Conservation (phyloP, 495 filamentous ascomycete species). For the Evernia prunastri region DNA sequence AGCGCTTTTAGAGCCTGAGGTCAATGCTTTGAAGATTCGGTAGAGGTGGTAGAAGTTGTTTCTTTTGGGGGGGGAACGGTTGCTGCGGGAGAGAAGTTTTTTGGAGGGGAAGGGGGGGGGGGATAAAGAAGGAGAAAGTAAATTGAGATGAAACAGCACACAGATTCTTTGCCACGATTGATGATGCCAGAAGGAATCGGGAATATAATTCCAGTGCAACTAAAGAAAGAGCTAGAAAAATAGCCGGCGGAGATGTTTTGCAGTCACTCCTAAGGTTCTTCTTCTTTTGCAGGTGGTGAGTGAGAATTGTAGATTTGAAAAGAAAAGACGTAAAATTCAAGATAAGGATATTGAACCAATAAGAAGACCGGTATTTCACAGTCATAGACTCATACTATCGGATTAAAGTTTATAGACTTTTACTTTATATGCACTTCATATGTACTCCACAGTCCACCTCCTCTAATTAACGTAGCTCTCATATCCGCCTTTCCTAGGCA, state of each 20-base stretch:
- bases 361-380: not conserved
- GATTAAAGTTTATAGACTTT: no score
- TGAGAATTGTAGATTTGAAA: no score
- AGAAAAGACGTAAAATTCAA: no score
- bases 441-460: no score
- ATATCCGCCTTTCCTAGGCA: not conserved
- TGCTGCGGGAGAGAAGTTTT: not conserved
- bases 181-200: not conserved
- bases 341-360: conserved; percentile 16
- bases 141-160: conserved; percentile 5
- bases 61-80: no score
- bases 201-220: conserved; percentile 7
- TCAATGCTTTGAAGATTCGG: not conserved
- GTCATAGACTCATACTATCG: no score
- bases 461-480: no score
- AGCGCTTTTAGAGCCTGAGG: not conserved
- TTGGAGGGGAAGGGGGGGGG: not conserved
- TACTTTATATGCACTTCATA: no score
- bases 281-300: not conserved
- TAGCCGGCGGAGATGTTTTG: conserved; percentile 12
- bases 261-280: conserved; percentile 1
- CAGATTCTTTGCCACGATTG: no score
- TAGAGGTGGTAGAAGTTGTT: not conserved
- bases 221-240: not conserved
- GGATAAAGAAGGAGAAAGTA: not conserved